Conservation (phyloP, 306 rosid genomes). For the Cicer yamashitae region DNA sequence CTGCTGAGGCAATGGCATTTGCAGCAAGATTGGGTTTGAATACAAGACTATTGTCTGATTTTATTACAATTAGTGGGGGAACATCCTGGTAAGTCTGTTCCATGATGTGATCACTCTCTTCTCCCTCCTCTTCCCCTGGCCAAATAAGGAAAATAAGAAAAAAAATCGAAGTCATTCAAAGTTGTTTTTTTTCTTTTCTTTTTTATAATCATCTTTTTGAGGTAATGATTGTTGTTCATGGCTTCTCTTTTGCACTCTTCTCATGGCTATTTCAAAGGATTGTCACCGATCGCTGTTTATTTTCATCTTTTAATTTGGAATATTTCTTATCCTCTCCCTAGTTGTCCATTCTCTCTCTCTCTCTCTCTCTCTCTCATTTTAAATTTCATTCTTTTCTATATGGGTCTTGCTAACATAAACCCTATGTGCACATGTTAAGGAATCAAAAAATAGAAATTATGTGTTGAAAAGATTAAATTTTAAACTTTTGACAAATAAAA, state of each 20-base stretch:
- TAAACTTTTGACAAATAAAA: no score
- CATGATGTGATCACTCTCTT: slow-evolving; percentile 32
- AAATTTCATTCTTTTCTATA: no score
- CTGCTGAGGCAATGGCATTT: slow-evolving; percentile 96
- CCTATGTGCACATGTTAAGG: no score
- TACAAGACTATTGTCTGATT: slow-evolving; percentile 77
- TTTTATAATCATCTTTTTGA: slow-evolving; percentile 24
- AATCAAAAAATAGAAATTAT: no score
- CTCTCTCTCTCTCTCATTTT: no score
- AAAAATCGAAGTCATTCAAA: neutral
- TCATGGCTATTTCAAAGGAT: slow-evolving; percentile 40
- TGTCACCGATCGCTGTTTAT: slow-evolving; percentile 15
- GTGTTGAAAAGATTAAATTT: no score
- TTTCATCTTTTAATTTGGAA: slow-evolving; percentile 9
- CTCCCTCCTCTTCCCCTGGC: slow-evolving; percentile 22
- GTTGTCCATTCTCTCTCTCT: slow-evolving; percentile 13
- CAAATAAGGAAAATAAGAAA: slow-evolving; percentile 18
- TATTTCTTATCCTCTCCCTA: slow-evolving; percentile 8
- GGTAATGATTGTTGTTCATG: slow-evolving; percentile 25
- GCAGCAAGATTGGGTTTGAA: slow-evolving; percentile 89
- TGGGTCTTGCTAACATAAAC: no score
- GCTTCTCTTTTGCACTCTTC: slow-evolving; percentile 10
- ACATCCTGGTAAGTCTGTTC: slow-evolving; percentile 78
- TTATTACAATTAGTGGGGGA: slow-evolving; percentile 73
- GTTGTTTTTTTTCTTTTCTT: slow-evolving; percentile 14